These are phyloP conservation scores for Wilcoxina mikolae DNA, from an alignment of 495 filamentous ascomycete genomes.

Conservation along the genomic window DNA sequence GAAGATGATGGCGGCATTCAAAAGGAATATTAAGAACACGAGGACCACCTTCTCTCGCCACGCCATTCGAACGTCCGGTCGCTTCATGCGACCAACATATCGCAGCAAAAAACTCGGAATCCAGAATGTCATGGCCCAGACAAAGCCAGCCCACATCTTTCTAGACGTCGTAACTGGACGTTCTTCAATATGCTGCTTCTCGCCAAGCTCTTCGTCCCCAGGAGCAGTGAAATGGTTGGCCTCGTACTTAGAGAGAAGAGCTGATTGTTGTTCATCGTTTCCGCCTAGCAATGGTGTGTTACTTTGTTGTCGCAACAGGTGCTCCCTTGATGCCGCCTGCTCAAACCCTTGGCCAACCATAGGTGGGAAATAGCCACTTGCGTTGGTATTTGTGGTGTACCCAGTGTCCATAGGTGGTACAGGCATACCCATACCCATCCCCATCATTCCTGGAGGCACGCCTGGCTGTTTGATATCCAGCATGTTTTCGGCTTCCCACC, in stretches of 20 bases:
- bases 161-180: constrained; percentile 46
- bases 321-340: constrained; percentile 52
- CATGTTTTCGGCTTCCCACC: constrained; percentile 98
- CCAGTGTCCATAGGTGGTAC: constrained; percentile 40
- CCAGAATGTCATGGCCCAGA: constrained; percentile 86
- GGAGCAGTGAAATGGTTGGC: constrained; percentile 37
- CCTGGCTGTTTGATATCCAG: constrained; percentile 66
- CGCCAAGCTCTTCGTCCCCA: constrained; percentile 60
- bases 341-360: constrained; percentile 41
- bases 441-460: constrained; percentile 36
- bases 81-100: constrained; percentile 87
- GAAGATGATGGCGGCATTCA: constrained; percentile 78
- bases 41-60: constrained; percentile 92
- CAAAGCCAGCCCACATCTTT: constrained; percentile 61
- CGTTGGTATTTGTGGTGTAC: constrained; percentile 45
- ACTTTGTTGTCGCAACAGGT: constrained; percentile 47
- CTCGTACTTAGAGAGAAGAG: constrained; percentile 21
- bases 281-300: constrained; percentile 46
- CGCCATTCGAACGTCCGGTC: constrained; percentile 89
- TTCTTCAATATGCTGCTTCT: constrained; percentile 61
- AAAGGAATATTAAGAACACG: constrained; percentile 58
- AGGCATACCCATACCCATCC: constrained; percentile 31
- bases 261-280: constrained; percentile 23
- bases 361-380: constrained; percentile 57
- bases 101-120: constrained; percentile 73